Base-by-base conservation (phyloP, 768 basidiomycete species). In the Leccinum aurantiacum region DNA sequence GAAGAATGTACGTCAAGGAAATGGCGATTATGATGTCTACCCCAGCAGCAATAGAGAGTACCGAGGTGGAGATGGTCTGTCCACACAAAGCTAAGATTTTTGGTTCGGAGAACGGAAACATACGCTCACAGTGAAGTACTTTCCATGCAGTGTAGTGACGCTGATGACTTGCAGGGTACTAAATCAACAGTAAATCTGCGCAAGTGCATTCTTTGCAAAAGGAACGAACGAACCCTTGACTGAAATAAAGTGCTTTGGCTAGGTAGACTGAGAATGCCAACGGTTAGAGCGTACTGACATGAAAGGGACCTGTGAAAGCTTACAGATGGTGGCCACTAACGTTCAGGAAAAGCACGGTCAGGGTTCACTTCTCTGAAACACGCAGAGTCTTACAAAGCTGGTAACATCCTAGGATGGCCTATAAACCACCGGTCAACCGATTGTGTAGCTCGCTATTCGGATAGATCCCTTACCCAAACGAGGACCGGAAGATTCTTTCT, bases 391-490 rank as follows among this genome's bases (percentile, higher is more conserved):
- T 41, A 66, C 65, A 59, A 3, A 66, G 46, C 25, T 66, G 64
- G n/a, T 38, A 53, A 1, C 50, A 5, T 5, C 55, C 58, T 24
- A 56, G 14, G 2, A 58, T 47, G 31, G 48, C 31, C 65, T 65
- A 52, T 11, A 27, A 14, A 3, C 19, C 1, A 47, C 11, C 3
- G 5, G 11, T 54, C 35, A 25, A 22, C 13, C 8, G 4, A 37
- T 2, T 47, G 7, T 17, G 27, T 9, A 13, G 27, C 48, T 33
- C 0, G 1, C 2, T 13, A 11, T 9, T 7, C 4, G 11, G n/a
- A 47, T 10, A 46, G 29, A 47, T 6, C 13, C 11, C 65, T 13
- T 54, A 67, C 66, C 60, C 58, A 67, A 52, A 66, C 3, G 6
- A 63, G 1, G 6, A 64, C 64, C 0, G 6, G 25, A 1, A 57